Evolutionary conservation across 192 early-diverging fungal genomes (phyloP).

Genomic region (Backusella westeae): DNA sequence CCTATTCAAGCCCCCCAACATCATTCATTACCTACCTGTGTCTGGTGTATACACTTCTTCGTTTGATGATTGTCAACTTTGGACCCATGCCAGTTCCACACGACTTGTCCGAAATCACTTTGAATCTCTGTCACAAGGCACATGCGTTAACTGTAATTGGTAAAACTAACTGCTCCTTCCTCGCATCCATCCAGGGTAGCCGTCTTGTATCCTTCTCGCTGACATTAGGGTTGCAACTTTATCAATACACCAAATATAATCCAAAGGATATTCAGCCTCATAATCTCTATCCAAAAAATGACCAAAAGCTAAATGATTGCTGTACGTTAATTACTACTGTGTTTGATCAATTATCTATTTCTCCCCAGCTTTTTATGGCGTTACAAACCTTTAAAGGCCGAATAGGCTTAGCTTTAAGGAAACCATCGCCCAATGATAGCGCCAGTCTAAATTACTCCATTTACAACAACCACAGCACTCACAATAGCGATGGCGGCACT

Average conservation of each 20-base stretch:
- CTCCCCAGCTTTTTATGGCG: neutral
- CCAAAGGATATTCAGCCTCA: neutral
- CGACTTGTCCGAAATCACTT: neutral
- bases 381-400: neutral
- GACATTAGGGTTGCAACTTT: neutral
- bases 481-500: too few relatives aligned
- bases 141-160: neutral
- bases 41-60: neutral
- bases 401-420: neutral
- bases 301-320: neutral
- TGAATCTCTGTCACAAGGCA: neutral
- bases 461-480: neutral
- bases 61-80: neutral
- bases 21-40: neutral
- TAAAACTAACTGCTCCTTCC: neutral
- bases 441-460: neutral
- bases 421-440: neutral
- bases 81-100: neutral
- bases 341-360: slow-evolving; percentile 6
- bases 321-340: neutral
- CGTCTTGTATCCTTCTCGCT: neutral
- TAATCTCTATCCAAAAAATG: neutral
- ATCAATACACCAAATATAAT: neutral
- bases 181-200: neutral
- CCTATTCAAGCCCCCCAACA: neutral